phyloP scores from a whole-genome alignment of 75 land plant species.

The Isoetes taiwanensis region DNA sequence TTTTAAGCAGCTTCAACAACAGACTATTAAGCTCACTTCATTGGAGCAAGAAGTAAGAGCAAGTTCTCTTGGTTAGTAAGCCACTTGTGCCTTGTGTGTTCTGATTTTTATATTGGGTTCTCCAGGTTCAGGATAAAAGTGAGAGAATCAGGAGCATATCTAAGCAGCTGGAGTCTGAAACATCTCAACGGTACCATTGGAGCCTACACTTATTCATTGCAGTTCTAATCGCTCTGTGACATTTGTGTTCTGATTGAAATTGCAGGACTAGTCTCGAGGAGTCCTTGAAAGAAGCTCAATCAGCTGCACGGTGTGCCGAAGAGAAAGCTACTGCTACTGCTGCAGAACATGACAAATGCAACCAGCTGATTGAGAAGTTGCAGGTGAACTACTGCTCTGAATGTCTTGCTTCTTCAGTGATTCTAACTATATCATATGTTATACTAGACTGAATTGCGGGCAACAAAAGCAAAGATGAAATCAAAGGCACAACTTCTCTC shows the following conservation, averaged over 20 bases:
- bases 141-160: constrained; percentile 20
- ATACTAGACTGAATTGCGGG: constrained; percentile 24
- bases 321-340: constrained; percentile 20
- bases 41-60: constrained; percentile 29
- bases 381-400: constrained; percentile 12
- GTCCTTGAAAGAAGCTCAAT: constrained; percentile 30
- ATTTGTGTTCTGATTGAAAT: no score
- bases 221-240: no score
- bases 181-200: constrained; percentile 22
- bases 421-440: no score
- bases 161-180: constrained; percentile 22
- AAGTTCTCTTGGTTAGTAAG: neutral
- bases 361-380: constrained; percentile 25
- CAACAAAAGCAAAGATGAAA: constrained; percentile 29
- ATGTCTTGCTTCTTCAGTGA: no score
- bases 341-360: constrained; percentile 16
- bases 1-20: no score
- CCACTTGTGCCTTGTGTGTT: neutral
- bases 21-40: no score
- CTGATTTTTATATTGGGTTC: neutral
- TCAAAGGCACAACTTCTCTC: constrained; percentile 25
- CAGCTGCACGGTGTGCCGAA: constrained; percentile 29
- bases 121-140: constrained; percentile 25
- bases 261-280: constrained; percentile 24
- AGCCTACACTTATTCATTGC: no score